A percentile compares a stretch with the other conserved stretches of the same genome.
Conservation (phyloP, 2,329 filamentous ascomycete species). For the Macrophomina pseudophaseolina region DNA sequence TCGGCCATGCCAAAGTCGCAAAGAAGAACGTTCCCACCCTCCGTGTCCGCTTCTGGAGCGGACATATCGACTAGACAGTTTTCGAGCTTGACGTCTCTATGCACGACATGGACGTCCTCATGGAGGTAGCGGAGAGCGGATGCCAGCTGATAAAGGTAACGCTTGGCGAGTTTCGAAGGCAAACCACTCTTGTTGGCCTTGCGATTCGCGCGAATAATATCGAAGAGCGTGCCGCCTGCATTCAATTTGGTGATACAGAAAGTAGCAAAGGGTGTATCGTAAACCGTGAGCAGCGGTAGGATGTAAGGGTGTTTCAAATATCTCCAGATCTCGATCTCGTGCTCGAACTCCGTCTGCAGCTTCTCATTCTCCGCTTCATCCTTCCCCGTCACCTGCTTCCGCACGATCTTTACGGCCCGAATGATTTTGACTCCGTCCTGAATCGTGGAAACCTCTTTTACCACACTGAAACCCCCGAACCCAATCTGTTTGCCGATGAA, state of each 20-base stretch:
- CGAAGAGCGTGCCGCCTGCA: constrained; percentile 68
- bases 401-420: constrained; percentile 72
- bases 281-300: constrained; percentile 66
- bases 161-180: constrained; percentile 57
- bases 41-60: constrained; percentile 50
- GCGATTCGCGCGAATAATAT: constrained; percentile 63
- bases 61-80: constrained; percentile 68
- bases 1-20: constrained; percentile 75
- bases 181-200: constrained; percentile 44
- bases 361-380: constrained; percentile 67
- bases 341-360: constrained; percentile 70
- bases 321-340: constrained; percentile 71
- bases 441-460: constrained; percentile 70
- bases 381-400: constrained; percentile 61
- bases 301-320: constrained; percentile 68
- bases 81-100: constrained; percentile 72
- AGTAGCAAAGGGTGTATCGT: constrained; percentile 70
- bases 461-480: constrained; percentile 68
- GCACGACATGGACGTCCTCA: constrained; percentile 69
- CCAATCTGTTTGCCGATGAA: constrained; percentile 71
- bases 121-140: constrained; percentile 70
- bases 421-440: constrained; percentile 58
- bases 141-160: constrained; percentile 67
- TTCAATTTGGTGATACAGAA: constrained; percentile 71
- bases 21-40: constrained; percentile 63